Conservation (phyloP, 164 flowering plant genomes). For the Vitis amurensis region DNA sequence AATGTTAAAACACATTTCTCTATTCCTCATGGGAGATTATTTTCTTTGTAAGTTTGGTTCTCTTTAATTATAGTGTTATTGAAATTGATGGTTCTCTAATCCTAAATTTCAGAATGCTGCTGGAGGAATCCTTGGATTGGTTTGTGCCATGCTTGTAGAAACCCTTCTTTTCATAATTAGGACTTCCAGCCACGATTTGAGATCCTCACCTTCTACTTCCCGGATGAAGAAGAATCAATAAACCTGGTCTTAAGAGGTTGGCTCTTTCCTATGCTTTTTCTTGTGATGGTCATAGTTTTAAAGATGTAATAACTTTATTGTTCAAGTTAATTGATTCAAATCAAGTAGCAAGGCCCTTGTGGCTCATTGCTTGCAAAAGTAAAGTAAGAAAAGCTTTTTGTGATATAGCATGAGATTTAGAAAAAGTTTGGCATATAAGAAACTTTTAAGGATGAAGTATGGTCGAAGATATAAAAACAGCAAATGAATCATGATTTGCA, state of each 20-base stretch:
- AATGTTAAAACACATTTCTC: background rate
- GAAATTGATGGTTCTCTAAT: constrained; percentile 2
- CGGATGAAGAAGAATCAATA: constrained; percentile 62
- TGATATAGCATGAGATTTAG: too few species aligned
- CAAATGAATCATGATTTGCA: too few species aligned
- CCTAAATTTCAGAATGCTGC: constrained; percentile 67
- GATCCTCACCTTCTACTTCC: constrained; percentile 32
- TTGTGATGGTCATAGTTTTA: background rate
- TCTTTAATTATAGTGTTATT: background rate
- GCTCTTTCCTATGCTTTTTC: background rate
- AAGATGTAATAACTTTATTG: background rate
- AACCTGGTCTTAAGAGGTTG: constrained; percentile 7
- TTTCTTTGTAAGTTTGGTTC: background rate
- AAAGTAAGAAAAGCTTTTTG: too few species aligned
- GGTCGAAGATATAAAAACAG: too few species aligned
- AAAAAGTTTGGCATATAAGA: too few species aligned
- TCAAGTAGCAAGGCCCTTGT: background rate
- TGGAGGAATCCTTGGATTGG: constrained; percentile 89
- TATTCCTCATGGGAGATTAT: background rate
- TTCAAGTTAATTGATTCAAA: background rate
- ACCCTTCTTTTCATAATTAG: constrained; percentile 85
- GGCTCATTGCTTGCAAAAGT: too few species aligned
- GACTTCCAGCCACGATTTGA: constrained; percentile 34
- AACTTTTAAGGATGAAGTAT: too few species aligned
- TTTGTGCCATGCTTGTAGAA: constrained; percentile 78